Evolutionary conservation across 257 asterid species (phyloP).

Genomic region (Lycium ferocissimum): DNA sequence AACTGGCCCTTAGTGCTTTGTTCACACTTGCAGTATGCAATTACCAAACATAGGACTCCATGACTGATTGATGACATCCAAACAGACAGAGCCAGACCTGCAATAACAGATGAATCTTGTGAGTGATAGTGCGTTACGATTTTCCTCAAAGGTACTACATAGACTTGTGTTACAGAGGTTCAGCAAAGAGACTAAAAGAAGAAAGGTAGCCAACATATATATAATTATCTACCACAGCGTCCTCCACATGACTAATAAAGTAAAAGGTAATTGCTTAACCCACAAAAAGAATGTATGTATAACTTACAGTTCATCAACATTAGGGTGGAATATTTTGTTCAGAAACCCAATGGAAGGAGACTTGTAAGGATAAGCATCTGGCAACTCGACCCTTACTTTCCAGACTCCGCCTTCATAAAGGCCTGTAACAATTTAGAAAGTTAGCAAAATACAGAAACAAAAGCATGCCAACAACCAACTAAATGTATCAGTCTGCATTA

Average conservation of each 20-base stretch:
- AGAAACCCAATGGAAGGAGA: slow-evolving; percentile 92
- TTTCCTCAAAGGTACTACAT: neutral
- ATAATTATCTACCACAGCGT: neutral
- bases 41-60: slow-evolving; percentile 98
- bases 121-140: neutral
- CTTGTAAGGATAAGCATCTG: slow-evolving; percentile 95
- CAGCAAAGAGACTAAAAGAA: neutral
- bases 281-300: slow-evolving; percentile 4
- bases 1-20: neutral
- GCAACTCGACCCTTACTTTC: slow-evolving; percentile 90
- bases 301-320: slow-evolving; percentile 92
- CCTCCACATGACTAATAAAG: neutral
- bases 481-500: neutral
- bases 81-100: slow-evolving; percentile 94
- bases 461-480: neutral
- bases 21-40: slow-evolving; percentile 30
- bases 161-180: slow-evolving; percentile 23
- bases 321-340: slow-evolving; percentile 95
- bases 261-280: neutral
- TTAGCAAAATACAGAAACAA: neutral
- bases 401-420: slow-evolving; percentile 92
- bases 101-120: slow-evolving; percentile 23
- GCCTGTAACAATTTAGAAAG: slow-evolving; percentile 49
- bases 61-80: slow-evolving; percentile 93
- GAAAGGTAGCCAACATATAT: neutral